phyloP scores from a whole-genome alignment of 208 protist species.

The Crithidia acanthocephali region DNA sequence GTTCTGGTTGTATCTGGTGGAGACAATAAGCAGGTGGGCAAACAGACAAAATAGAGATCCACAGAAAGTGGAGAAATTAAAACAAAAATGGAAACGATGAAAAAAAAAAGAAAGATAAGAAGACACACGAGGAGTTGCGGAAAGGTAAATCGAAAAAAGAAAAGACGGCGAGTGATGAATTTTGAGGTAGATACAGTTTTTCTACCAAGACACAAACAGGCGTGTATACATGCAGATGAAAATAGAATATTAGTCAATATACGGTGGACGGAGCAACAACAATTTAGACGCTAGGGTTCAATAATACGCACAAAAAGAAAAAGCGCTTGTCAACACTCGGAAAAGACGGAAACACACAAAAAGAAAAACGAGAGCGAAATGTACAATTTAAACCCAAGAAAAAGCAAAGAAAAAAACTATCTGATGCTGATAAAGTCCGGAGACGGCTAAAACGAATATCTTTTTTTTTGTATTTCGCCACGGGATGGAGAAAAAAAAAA shows the following conservation, averaged over 20 bases:
- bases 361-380: background rate
- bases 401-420: no score
- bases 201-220: background rate
- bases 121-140: background rate
- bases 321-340: background rate
- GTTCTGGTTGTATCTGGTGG: no score
- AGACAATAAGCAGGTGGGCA: no score
- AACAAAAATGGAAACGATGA: slow-evolving; percentile 18
- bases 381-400: background rate
- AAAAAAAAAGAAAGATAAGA: background rate
- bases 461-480: no score
- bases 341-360: background rate
- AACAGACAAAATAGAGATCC: no score
- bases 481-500: no score
- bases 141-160: background rate
- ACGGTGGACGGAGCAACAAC: background rate
- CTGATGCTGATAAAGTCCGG: no score
- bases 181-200: background rate
- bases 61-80: no score
- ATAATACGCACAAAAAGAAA: background rate
- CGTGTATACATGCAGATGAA: background rate
- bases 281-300: background rate
- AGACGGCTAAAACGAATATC: no score
- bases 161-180: background rate
- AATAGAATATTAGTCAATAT: no score